Evolutionary conservation across 2,329 filamentous ascomycete genomes (phyloP), one percentile per base, ranked within the genome.

Genomic region (Alternaria viburni): DNA sequence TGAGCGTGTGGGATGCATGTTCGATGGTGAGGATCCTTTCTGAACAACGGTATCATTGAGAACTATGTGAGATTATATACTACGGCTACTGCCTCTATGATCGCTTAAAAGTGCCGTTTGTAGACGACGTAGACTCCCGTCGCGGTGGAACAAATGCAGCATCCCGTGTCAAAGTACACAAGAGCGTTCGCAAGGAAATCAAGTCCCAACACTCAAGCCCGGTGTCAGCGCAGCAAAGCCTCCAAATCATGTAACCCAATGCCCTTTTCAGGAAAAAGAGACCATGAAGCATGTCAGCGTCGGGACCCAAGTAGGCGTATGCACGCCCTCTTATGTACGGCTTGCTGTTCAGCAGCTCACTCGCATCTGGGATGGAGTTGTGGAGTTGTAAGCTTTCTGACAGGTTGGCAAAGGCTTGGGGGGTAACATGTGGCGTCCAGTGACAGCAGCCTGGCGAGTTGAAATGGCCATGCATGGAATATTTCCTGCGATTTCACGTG

Each of bases 201-300:
- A 41, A 3, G 6, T 28, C 12, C 47, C 12, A 32, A 51, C 12
- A 21, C 8, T 17, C 36, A 41, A 41, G 36, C 36, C 36, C 3
- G 5, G 36, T 6, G 36, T 41, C 9, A 41, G 36, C 9, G 36
- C 1, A 11, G 1, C n/a, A 3, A 41, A 41, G 36, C 36, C 36
- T 41, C 36, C n/a, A 41, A 1, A 9, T 11, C 0, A 3, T 6
- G 0, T 41, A 3, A 41, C 0, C n/a, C 36, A 41, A 41, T 41
- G 1, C 15, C 15, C 9, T 41, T 41, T 41, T 1, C 36, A 41
- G 36, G 36, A 41, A 17, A 17, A 5, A 41, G 9, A 17, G 8
- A 3, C 8, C n/a, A 41, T 41, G 9, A 41, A 17, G 10, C 17
- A 12, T 30, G n/a, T 32, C 26, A 21, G 47, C 47, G 15, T 51